Conservation (phyloP, 2,329 filamentous ascomycete species). For the Zymoseptoria tritici region DNA sequence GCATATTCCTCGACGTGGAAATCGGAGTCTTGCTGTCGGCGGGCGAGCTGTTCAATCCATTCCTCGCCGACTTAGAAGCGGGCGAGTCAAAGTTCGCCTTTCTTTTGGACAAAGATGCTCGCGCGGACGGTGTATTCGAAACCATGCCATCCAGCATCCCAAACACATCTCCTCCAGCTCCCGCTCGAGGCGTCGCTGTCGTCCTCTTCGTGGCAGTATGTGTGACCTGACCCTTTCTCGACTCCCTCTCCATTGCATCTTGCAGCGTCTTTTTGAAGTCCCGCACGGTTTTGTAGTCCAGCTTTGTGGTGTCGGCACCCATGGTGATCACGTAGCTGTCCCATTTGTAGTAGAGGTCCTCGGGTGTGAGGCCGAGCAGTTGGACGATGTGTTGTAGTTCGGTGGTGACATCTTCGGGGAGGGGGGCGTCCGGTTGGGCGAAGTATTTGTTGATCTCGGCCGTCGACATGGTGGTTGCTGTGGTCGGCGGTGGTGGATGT, state of each 20-base stretch:
- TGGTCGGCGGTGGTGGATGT: neutral
- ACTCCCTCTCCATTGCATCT: slow-evolving; percentile 72
- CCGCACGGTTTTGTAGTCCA: slow-evolving; percentile 63
- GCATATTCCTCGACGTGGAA: slow-evolving; percentile 3
- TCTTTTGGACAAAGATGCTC: slow-evolving; percentile 42
- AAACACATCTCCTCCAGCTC: slow-evolving; percentile 62
- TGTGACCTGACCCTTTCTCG: slow-evolving; percentile 53
- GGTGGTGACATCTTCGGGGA: slow-evolving; percentile 69
- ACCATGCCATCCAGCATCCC: slow-evolving; percentile 50
- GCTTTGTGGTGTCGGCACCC: slow-evolving; percentile 67
- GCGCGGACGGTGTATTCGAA: slow-evolving; percentile 35
- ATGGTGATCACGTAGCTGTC: slow-evolving; percentile 96
- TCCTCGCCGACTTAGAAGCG: slow-evolving; percentile 38
- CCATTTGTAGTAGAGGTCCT: slow-evolving; percentile 98
- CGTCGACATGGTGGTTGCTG: slow-evolving; percentile 35
- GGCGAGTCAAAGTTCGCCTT: slow-evolving; percentile 43
- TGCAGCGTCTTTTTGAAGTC: slow-evolving; percentile 82
- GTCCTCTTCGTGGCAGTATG: slow-evolving; percentile 54
- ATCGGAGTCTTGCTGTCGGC: slow-evolving; percentile 34
- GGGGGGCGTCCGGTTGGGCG: slow-evolving; percentile 40
- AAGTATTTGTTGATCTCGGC: slow-evolving; percentile 55
- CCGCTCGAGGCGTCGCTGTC: slow-evolving; percentile 52
- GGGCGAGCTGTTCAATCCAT: slow-evolving; percentile 40
- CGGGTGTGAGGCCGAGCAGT: slow-evolving; percentile 68
- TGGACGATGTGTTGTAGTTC: slow-evolving; percentile 83